Evolutionary conservation across 129 eudicot genomes (phyloP), one percentile per base, ranked within the genome.

Genomic region (Cynara cardunculus): DNA sequence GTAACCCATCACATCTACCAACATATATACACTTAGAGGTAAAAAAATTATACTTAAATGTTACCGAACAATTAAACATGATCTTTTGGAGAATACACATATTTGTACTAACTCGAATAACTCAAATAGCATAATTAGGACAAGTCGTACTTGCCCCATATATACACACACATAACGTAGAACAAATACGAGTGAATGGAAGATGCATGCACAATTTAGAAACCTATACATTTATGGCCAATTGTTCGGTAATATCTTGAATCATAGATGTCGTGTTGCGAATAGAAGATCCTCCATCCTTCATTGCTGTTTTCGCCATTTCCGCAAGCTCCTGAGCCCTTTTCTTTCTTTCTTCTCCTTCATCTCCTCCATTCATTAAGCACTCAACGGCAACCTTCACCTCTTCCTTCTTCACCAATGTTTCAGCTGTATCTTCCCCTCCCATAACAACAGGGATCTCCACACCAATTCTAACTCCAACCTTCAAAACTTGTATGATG

Each of bases 291-390:
- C 90, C 90, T 2, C 84, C 86, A 30, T 76, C 72, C 32, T 80
- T 87, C 71, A 78, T 72, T 67, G 95, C 87, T 30, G 22, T 78
- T 16, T 56, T 86, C 31, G 92, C 92, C 87, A 74, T 82, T 56
- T 85, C 27, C 8, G 78, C 85, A 19, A 91, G 85, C 76, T 87
- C 80, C 9, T 19, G 44, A 16, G 80, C 90, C 83, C 79, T 80
- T 8, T 26, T 69, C 35, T 82, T 86, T 62, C 80, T 88, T 14
- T 71, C 65, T 65, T 77, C 71, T n/a, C 73, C 84, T 78, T 84
- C 89, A 9, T 69, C 80, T n/a, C 81, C 86, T 49, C 56, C 87
- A 32, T 84, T 70, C 89, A 88, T 88, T 46, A 86, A 39, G 27
- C 65, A 22, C 0, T 88, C 71, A 1, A 90, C 18, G 2, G 82